Evolutionary conservation across 2,329 filamentous ascomycete species (phyloP), one percentile per base, ranked within the genome.

Genomic region (Cladosporium sp.): DNA sequence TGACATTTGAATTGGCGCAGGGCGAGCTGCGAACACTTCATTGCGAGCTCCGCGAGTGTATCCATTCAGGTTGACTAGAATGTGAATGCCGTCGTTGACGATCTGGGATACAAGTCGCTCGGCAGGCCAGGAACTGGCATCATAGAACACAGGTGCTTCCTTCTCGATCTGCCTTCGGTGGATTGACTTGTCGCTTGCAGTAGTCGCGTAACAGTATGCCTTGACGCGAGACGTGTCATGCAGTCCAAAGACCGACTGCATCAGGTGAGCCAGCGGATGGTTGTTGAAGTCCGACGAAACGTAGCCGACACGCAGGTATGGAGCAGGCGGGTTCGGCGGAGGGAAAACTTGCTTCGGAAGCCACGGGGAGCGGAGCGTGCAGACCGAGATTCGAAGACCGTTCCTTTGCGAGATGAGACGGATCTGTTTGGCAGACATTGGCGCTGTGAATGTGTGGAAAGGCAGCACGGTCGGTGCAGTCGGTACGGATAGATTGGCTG

Each of bases 251-350:
- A 97, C 91, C 1, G 93, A 97, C 72, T 99, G 93, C 93, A 99
- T 99, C 50, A 99, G 70, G 71, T 99, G 93, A 19, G 93, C 93
- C 29, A 99, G 74, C 3, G 93, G 93, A 65, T 99, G 93, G 61
- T 99, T 99, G 65, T 99, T 99, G 71, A 99, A 99, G 70, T 99
- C 93, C 0, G 93, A 97, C 3, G 93, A 97, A 32, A 99, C 84
- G 67, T 99, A 99, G 41, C 93, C 93, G 54, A 99, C 83, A 58
- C 89, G 92, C n/a, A 99, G 77, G 57, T 86, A 82, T 1, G 91
- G 90, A 38, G 75, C 78, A 1, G 93, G 93, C 1, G 93, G 91
- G 2, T 81, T 70, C 0, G 93, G 93, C 2, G 93, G 93, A n/a
- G 82, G 81, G 61, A 88, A 96, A 0, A 97, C 88, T 0, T 83